Evolutionary conservation across 2,329 filamentous ascomycete genomes (phyloP), one percentile per base, ranked within the genome.

Genomic region (Magnaporthiopsis incrustans): DNA sequence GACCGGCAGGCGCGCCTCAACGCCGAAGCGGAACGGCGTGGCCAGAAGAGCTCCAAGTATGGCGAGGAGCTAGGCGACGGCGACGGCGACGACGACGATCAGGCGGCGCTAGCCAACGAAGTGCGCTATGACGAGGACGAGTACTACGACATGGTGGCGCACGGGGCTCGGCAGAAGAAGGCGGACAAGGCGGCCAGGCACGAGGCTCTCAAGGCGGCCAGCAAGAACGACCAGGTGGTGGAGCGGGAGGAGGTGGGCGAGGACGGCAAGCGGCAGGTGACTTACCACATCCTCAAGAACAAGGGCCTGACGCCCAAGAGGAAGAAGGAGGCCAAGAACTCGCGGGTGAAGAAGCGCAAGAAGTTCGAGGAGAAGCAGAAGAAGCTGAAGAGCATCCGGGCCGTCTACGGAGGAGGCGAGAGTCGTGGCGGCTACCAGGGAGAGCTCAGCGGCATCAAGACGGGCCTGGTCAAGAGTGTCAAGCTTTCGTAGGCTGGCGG

Each of bases 341-440:
- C 95, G 50, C 84, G 95, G 75, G 94, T 98, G 68, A 99, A 98
- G 89, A 98, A 97, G 89, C 87, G 92, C 77, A 92, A 92, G 86
- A 92, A 92, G 86, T 99, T 87, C 76, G 92, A 96, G 74, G 89
- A 92, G 76, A 97, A 96, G 84, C 90, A 94, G 85, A 98, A 97
- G 71, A 97, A 98, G 83, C 78, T 98, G 73, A 87, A 86, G 71
- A 94, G 89, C 73, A 91, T 93, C 81, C 91, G 90, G 79, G 85
- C 90, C 11, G 82, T 91, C 18, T 98, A 93, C 80, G 91, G 92
- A 77, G 91, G 91, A 69, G 90, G 91, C 67, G 88, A 96, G 78
- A 87, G 90, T 70, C 86, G 85, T 72, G 90, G 92, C 72, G 90
- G 92, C 63, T 99, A 99, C 79, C 86, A 86, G 68, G 95, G 95